phyloP scores from a whole-genome alignment of 176 grass and related monocot genomes.

The Elaeis guineensis region DNA sequence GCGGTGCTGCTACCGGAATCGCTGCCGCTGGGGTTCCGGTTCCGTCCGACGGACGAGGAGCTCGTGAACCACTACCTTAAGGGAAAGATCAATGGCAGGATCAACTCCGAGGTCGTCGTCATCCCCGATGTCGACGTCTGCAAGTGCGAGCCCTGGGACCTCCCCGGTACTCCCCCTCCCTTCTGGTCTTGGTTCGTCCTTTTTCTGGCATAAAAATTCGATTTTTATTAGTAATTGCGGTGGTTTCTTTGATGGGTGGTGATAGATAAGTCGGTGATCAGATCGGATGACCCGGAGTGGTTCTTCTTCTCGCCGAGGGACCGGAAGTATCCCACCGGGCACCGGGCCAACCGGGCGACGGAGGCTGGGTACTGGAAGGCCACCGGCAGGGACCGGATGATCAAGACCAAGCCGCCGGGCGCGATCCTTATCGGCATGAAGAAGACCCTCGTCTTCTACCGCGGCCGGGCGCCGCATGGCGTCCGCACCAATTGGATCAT shows the following conservation, averaged over 20 bases:
- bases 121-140: constrained; percentile 39
- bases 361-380: constrained; percentile 48
- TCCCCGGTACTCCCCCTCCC: constrained; percentile 17
- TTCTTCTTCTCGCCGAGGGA: constrained; percentile 62
- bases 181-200: background rate
- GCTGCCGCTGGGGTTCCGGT: constrained; percentile 37
- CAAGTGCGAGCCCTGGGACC: constrained; percentile 50
- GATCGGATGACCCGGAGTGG: constrained; percentile 53
- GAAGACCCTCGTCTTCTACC: no score
- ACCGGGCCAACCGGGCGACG: constrained; percentile 44
- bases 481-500: no score
- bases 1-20: constrained; percentile 1
- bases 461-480: no score
- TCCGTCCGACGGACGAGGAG: constrained; percentile 41
- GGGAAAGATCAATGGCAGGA: constrained; percentile 28
- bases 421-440: no score
- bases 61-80: constrained; percentile 42
- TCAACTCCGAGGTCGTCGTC: constrained; percentile 21
- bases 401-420: background rate
- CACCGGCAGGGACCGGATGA: constrained; percentile 37
- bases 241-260: constrained; percentile 1
- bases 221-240: constrained; percentile 1
- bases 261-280: constrained; percentile 36
- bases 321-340: constrained; percentile 39
- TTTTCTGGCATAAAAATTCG: background rate